Evolutionary conservation across 192 early-diverging fungal species (phyloP).

Genomic region (Obelidium mucronatum): DNA sequence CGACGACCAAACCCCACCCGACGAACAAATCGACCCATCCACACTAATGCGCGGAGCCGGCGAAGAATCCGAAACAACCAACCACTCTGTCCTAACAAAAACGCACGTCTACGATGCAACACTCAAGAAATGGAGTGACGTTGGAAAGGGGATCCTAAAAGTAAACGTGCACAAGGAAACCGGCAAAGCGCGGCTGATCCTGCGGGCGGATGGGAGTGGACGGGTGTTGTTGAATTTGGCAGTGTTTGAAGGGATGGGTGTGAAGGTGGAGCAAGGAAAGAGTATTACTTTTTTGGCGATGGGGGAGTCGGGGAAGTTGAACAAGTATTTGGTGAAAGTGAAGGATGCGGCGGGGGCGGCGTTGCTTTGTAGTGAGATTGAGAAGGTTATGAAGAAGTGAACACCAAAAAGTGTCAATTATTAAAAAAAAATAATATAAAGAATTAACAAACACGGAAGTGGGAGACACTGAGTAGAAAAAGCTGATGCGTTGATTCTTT

Average conservation of each 20-base stretch:
- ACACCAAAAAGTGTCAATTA: too few species aligned
- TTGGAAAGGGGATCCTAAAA: conserved; percentile 49
- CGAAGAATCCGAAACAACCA: conserved; percentile 49
- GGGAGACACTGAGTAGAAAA: too few species aligned
- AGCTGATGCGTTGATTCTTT: too few species aligned
- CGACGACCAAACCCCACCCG: conserved; percentile 41
- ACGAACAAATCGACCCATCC: conserved; percentile 42
- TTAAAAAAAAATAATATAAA: too few species aligned
- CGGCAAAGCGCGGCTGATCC: conserved; percentile 45
- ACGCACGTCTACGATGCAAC: conserved; percentile 16
- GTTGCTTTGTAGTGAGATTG: background rate
- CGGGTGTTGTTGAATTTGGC: conserved; percentile 50
- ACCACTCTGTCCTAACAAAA: conserved; percentile 37
- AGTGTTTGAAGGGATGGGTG: conserved; percentile 44
- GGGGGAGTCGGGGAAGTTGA: conserved; percentile 6
- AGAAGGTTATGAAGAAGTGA: too few species aligned
- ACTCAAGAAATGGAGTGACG: conserved; percentile 36
- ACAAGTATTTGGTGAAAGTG: conserved; percentile 17
- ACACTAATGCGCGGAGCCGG: conserved; percentile 51
- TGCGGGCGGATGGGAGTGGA: conserved; percentile 51
- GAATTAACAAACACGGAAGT: too few species aligned
- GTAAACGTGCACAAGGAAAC: conserved; percentile 44
- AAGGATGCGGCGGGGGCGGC: conserved; percentile 24
- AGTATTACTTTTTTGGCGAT: conserved; percentile 11
- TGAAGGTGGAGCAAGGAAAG: conserved; percentile 24